Evolutionary conservation across 73 alveolate species (phyloP).

Genomic region (Paramecium primaurelia): DNA sequence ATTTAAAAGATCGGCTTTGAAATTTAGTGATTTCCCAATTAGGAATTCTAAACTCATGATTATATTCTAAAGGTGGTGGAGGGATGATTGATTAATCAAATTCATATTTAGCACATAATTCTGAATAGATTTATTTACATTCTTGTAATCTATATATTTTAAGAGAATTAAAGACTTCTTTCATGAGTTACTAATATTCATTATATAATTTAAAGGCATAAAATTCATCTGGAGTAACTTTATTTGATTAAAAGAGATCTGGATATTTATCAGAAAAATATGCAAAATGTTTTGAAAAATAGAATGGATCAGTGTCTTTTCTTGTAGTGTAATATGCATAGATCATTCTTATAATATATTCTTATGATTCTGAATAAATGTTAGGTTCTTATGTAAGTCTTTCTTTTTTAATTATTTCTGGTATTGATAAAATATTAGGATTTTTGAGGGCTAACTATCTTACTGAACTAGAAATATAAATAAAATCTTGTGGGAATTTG

Average conservation of each 20-base stretch:
- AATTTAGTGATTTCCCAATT: neutral
- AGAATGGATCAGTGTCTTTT: neutral
- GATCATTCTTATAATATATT: conserved; percentile 9
- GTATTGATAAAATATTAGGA: neutral
- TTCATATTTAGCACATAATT: neutral
- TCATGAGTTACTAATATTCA: neutral
- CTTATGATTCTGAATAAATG: neutral
- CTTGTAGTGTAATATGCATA: neutral
- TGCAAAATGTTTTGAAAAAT: neutral
- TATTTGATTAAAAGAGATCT: neutral
- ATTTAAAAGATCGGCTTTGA: neutral
- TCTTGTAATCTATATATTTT: neutral
- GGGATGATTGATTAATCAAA: neutral
- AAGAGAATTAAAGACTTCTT: neutral
- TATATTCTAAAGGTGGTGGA: neutral
- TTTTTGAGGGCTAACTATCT: neutral
- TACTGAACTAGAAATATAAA: neutral
- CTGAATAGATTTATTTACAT: neutral
- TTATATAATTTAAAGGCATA: neutral
- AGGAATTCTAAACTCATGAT: neutral
- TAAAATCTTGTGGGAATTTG: neutral
- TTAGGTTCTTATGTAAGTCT: conserved; percentile 1
- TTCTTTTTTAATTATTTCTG: neutral
- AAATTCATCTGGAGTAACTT: conserved; percentile 2
- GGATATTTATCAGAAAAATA: conserved; percentile 43